phyloP scores from a whole-genome alignment of 108 stramenopile genomes.

The Cyclotella sp. region DNA sequence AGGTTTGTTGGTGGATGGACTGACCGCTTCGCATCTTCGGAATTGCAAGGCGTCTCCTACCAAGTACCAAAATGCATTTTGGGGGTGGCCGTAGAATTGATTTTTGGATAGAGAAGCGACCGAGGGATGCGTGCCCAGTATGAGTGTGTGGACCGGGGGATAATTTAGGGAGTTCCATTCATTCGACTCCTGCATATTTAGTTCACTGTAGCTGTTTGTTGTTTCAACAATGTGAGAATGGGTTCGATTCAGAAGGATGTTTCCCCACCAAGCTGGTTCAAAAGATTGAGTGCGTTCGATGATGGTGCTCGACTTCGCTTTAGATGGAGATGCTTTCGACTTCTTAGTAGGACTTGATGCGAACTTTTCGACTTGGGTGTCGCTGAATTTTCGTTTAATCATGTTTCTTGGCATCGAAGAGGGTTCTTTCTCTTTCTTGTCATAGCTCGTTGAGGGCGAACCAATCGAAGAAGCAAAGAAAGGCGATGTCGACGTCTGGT shows the following conservation, averaged over 20 bases:
- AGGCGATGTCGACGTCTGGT: neutral
- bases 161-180: neutral
- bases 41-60: constrained; percentile 83
- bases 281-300: constrained; percentile 41
- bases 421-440: neutral
- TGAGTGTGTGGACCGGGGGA: constrained; percentile 74
- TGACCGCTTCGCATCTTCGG: constrained; percentile 60
- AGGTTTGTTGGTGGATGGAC: constrained; percentile 54
- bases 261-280: constrained; percentile 54
- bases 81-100: constrained; percentile 70
- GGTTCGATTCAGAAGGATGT: constrained; percentile 17
- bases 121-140: constrained; percentile 82
- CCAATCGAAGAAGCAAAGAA: neutral
- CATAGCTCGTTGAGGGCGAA: neutral
- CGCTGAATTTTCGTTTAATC: neutral
- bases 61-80: constrained; percentile 91
- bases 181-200: neutral
- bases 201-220: neutral
- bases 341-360: neutral
- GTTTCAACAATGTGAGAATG: constrained; percentile 10
- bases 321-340: constrained; percentile 1
- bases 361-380: neutral
- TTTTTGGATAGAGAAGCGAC: constrained; percentile 55
- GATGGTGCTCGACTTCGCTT: neutral
- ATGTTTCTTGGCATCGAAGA: neutral